Base-by-base conservation (phyloP, 768 basidiomycete species). In the Pholiota conissans region DNA sequence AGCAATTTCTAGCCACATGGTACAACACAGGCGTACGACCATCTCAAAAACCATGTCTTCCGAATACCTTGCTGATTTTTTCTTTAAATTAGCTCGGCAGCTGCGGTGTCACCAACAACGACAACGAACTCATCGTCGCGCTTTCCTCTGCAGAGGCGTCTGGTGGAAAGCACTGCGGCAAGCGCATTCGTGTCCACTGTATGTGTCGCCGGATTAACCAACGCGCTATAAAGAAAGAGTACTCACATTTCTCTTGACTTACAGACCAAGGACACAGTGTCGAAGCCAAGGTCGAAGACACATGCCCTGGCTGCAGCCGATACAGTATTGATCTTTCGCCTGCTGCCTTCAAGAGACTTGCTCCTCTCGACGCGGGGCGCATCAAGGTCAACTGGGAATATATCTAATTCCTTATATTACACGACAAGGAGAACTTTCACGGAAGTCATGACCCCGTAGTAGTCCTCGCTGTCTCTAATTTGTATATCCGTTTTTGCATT, bases 301-400 rank as follows among this genome's bases (percentile, higher is more conserved):
- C 42, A 9, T 55, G 53, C 27, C 53, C 40, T 3, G 42, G 37
- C 7, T 55, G 53, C n/a, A 32, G 27, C 14, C 40, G 29, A 22
- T 55, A 30, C 18, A 32, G 30, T 24, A 32, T 55, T 20, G 53
- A 55, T 16, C 45, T 55, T 13, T 45, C 53, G 16, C 53, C 53
- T 6, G 40, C 53, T 6, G 53, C 53, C 6, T 55, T 55, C 22
- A 22, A 46, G 32, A 28, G 24, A 13, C 53, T 55, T 18, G 40
- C 53, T 4, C 30, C 53, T 22, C 40, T 45, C 18, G 30, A 46
- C 20, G 40, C 30, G 11, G 53, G 53, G 14, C 40, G 53, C 18
- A 55, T 55, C 4, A 4, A 46, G 20, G 53, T 55, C 8, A 28
- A 42, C n/a, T 55, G 53, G 53, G 37, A 55, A 3, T 55, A 27